Conservation (phyloP, 2,329 filamentous ascomycete genomes). For the Aspergillus ochraceoroseus region DNA sequence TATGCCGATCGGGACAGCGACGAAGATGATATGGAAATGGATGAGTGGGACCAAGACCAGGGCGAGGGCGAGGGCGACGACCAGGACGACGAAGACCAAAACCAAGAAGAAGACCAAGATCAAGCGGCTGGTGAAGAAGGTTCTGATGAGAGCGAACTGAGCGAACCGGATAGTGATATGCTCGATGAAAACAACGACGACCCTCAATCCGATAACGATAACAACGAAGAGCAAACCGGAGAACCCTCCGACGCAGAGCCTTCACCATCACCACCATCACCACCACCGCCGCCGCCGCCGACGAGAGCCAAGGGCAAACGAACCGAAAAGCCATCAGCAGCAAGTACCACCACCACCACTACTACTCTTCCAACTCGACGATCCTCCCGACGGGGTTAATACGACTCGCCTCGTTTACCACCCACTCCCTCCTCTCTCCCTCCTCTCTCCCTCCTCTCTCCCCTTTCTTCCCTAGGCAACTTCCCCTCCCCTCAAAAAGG, state of each 20-base stretch:
- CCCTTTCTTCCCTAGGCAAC: no score
- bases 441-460: background rate
- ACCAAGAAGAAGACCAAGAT: constrained; percentile 26
- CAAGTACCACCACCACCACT: constrained; percentile 2
- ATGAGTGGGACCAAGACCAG: constrained; percentile 33
- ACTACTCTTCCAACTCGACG: constrained; percentile 19
- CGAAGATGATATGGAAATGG: constrained; percentile 43
- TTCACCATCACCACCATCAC: constrained; percentile 11
- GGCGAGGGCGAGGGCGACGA: constrained; percentile 29
- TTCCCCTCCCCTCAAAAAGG: background rate
- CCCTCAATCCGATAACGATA: constrained; percentile 23
- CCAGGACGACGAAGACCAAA: constrained; percentile 28
- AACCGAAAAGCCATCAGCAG: constrained; percentile 7
- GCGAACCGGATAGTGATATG: constrained; percentile 22
- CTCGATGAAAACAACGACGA: constrained; percentile 16
- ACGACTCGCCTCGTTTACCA: no score
- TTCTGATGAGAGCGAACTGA: constrained; percentile 17
- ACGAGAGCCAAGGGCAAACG: constrained; percentile 13
- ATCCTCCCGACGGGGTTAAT: constrained; percentile 21
- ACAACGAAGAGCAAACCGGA: constrained; percentile 20
- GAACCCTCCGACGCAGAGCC: constrained; percentile 7
- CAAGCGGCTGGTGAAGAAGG: constrained; percentile 28
- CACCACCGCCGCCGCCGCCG: constrained; percentile 8
- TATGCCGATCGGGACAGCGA: constrained; percentile 45
- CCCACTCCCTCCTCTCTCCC: no score